Base-by-base conservation (phyloP, 192 early-diverging fungal species). In the Entrophospora sp. region DNA sequence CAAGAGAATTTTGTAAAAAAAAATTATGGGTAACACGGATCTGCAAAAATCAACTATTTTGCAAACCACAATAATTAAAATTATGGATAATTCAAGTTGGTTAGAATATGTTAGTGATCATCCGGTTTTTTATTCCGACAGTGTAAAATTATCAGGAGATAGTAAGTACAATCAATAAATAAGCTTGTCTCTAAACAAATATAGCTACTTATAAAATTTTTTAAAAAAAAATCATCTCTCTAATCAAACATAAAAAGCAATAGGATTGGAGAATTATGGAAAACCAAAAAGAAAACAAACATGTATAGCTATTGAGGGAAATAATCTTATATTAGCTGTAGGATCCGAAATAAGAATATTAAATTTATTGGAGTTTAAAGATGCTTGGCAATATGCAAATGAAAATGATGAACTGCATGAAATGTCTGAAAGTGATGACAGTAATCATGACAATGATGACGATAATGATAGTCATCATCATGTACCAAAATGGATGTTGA, bases 291-390 rank as follows among this genome's bases (percentile, higher is more conserved):
- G 36, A 40, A 66, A 66, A 43, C 64, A 24, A 37, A 55, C 64
- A 55, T 66, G 49, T 31, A 24, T 66, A 22, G 25, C 46, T n/a
- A 18, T 28, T 22, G 20, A 35, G 10, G 25, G 13, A 7, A 66
- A 25, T 35, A 38, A 36, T 4, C 64, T 66, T 32, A 31, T 55
- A 9, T 49, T 66, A 10, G 64, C 64, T 30, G 30, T 66, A 27
- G 48, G 52, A 13, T 51, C 44, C 18, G 37, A 66, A 31, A 42
- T 66, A 10, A 42, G 64, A 55, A 25, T 55, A 10, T 40, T 66
- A 12, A 55, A 55, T 66, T 32, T 66, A 14, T 22, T 36, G 12
- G 64, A 66, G 18, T 55, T 66, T n/a, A 51, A 55, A 9, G 24
- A 27, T 42, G 51, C 48, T 3, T 52, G 48, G 48, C 27, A 12